Conservation (phyloP, 1,284 basidiomycete species). For the Trichosporon faecale region DNA sequence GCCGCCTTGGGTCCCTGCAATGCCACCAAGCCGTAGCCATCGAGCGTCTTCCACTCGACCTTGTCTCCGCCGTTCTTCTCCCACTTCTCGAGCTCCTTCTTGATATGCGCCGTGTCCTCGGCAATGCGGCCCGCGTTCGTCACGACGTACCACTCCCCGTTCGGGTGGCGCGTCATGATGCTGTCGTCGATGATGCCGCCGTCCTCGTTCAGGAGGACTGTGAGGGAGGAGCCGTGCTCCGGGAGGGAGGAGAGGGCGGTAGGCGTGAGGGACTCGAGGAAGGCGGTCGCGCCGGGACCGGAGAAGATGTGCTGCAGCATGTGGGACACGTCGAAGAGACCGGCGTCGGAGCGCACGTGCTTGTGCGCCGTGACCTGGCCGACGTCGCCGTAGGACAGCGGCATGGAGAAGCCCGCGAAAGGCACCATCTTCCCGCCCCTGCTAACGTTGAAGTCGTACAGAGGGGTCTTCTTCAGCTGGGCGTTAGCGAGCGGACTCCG, state of each 20-base stretch:
- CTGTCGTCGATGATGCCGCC: conserved; percentile 96
- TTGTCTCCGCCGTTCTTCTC: conserved; percentile 61
- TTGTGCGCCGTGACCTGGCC: conserved; percentile 90
- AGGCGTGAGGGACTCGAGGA: conserved; percentile 80
- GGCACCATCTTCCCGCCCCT: conserved; percentile 93
- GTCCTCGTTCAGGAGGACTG: conserved; percentile 78
- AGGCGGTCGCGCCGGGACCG: conserved; percentile 68
- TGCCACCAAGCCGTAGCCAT: conserved; percentile 84
- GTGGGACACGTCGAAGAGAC: conserved; percentile 96
- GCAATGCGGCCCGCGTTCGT: conserved; percentile 89
- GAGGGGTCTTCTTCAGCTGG: conserved; percentile 64
- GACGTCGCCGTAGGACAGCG: conserved; percentile 75
- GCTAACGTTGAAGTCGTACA: conserved; percentile 86
- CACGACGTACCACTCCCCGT: conserved; percentile 84
- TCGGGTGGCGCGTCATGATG: conserved; percentile 73
- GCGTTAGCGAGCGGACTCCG: neutral
- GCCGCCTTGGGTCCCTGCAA: conserved; percentile 87
- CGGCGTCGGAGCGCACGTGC: conserved; percentile 77
- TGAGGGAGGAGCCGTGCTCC: conserved; percentile 73
- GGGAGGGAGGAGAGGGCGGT: conserved; percentile 68
- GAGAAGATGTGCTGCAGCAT: conserved; percentile 90
- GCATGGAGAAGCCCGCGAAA: conserved; percentile 95
- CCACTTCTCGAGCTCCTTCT: conserved; percentile 67
- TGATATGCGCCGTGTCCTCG: conserved; percentile 77
- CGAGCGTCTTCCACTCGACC: conserved; percentile 77